These are phyloP conservation scores for Starmera amethionina DNA, from an alignment of 805 yeast species.

Conservation along the genomic window DNA sequence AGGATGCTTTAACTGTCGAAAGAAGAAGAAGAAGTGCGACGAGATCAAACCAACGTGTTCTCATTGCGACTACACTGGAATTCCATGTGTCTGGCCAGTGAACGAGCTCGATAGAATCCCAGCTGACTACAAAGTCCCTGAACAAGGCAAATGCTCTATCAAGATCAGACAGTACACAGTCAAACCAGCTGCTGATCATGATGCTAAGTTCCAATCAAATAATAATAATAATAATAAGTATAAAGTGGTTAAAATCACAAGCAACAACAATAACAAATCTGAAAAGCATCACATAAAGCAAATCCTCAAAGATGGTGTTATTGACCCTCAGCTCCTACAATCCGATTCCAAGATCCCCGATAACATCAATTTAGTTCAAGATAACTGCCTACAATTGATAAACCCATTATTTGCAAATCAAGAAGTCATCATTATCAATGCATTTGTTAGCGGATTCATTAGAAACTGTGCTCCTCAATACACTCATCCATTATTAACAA, in stretches of 20 bases:
- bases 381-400: background rate
- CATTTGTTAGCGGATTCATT: slow-evolving; percentile 31
- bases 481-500: slow-evolving; percentile 30
- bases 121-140: slow-evolving; percentile 9
- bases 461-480: slow-evolving; percentile 31
- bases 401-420: background rate
- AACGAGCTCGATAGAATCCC: slow-evolving; percentile 10
- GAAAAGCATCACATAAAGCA: background rate
- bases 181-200: background rate
- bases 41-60: slow-evolving; percentile 34
- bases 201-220: background rate
- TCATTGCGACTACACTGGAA: slow-evolving; percentile 28
- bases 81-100: slow-evolving; percentile 19
- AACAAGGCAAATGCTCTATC: background rate
- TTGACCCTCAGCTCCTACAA: no score
- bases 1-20: slow-evolving; percentile 26
- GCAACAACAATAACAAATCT: background rate
- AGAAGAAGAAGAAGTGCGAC: slow-evolving; percentile 57
- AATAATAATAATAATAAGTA: background rate
- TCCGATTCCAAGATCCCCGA: background rate
- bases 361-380: background rate
- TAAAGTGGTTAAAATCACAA: background rate
- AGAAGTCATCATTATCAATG: slow-evolving; percentile 9
- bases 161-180: no score
- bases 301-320: background rate